phyloP scores from a whole-genome alignment of 352 stramenopile genomes.

The Phytophthora sansomeana region DNA sequence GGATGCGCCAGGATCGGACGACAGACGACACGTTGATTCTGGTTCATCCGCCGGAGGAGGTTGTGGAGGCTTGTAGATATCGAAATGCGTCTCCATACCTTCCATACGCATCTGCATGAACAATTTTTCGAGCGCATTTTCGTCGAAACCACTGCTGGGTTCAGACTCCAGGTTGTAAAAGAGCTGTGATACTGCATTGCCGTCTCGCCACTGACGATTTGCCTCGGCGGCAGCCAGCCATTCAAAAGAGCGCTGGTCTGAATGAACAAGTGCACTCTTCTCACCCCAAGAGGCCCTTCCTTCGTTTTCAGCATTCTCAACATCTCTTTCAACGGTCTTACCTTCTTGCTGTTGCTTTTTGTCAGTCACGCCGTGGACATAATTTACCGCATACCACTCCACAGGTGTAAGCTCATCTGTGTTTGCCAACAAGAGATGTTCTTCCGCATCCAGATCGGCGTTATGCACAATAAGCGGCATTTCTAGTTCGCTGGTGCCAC shows the following conservation, averaged over 20 bases:
- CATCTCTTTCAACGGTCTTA: conserved; percentile 23
- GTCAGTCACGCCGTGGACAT: conserved; percentile 68
- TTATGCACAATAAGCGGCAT: conserved; percentile 62
- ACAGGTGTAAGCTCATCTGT: conserved; percentile 85
- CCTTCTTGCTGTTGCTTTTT: conserved; percentile 52
- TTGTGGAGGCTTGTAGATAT: conserved; percentile 61
- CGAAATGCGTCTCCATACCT: conserved; percentile 65
- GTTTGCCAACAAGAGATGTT: conserved; percentile 84
- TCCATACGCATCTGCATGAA: conserved; percentile 61
- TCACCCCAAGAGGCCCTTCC: conserved; percentile 14
- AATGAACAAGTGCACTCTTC: conserved; percentile 28
- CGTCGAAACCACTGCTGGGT: conserved; percentile 12
- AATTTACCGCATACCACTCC: conserved; percentile 89
- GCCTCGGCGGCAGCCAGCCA: conserved; percentile 41
- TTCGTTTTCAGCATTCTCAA: conserved; percentile 29
- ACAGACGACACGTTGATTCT: conserved; percentile 11
- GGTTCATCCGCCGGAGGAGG: conserved; percentile 15
- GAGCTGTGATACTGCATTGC: conserved; percentile 46
- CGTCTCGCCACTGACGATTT: conserved; percentile 52
- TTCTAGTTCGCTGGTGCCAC: conserved; percentile 50
- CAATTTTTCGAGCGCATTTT: conserved; percentile 49
- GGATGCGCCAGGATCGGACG: conserved; percentile 36
- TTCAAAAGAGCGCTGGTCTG: conserved; percentile 56
- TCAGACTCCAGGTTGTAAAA: conserved; percentile 43
- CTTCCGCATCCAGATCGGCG: conserved; percentile 78